Evolutionary conservation across 2,329 filamentous ascomycete genomes (phyloP).

Genomic region (Penicillium freii): DNA sequence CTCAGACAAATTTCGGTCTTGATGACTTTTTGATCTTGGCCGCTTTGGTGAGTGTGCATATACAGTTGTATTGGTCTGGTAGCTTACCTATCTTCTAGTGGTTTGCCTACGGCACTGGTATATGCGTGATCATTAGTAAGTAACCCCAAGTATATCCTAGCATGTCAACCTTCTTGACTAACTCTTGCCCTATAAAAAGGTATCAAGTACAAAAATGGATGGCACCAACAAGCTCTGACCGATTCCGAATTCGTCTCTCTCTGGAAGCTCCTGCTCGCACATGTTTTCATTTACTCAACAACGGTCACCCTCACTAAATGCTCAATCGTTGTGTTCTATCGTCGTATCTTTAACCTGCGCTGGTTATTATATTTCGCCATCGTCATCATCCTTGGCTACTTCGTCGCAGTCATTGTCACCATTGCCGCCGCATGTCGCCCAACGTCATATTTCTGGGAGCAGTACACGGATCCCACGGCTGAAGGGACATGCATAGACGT

Average conservation of each 20-base stretch:
- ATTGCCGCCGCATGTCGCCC: slow-evolving; percentile 2
- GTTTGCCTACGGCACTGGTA: slow-evolving; percentile 3
- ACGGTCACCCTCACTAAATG: slow-evolving; percentile 32
- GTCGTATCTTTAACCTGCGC: slow-evolving; percentile 32
- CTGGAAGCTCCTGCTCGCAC: slow-evolving; percentile 31
- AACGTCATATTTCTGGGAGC: slow-evolving; percentile 2
- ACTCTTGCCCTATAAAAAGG: background rate
- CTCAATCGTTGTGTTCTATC: slow-evolving; percentile 36
- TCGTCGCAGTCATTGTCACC: slow-evolving; percentile 22
- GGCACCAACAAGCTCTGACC: slow-evolving; percentile 15
- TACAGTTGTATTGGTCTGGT: background rate
- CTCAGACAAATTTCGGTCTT: slow-evolving; percentile 2
- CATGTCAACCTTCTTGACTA: background rate
- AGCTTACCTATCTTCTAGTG: background rate
- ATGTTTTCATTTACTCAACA: slow-evolving; percentile 32
- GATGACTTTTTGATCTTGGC: slow-evolving; percentile 11
- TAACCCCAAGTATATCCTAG: background rate
- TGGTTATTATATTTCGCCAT: slow-evolving; percentile 26
- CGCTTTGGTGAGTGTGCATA: slow-evolving; percentile 1
- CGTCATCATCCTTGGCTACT: slow-evolving; percentile 27
- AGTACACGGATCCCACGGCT: slow-evolving; percentile 1
- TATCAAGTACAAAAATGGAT: slow-evolving; percentile 15
- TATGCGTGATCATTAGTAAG: slow-evolving; percentile 10
- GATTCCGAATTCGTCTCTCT: slow-evolving; percentile 7
- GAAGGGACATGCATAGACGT: slow-evolving; percentile 29